phyloP scores from a whole-genome alignment of 805 yeast species.

The Candida methanosorbosa region DNA sequence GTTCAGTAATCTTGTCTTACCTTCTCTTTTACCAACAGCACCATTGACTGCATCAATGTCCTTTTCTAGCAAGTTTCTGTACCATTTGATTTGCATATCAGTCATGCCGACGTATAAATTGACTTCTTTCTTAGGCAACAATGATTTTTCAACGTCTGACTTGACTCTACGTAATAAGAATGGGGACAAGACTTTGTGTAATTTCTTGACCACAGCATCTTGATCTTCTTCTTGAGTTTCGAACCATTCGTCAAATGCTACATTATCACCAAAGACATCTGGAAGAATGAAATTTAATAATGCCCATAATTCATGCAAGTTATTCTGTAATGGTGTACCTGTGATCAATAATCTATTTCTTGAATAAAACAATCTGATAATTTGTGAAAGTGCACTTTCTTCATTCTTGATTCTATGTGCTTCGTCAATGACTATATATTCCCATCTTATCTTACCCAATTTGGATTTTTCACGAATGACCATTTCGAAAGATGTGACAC shows the following conservation, averaged over 20 bases:
- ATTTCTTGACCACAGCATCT: slow-evolving; percentile 77
- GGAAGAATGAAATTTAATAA: slow-evolving; percentile 82
- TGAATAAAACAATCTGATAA: slow-evolving; percentile 81
- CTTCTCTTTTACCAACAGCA: slow-evolving; percentile 87
- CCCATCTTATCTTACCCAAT: slow-evolving; percentile 82
- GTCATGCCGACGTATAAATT: slow-evolving; percentile 92
- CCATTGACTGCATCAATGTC: slow-evolving; percentile 97
- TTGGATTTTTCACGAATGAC: slow-evolving; percentile 81
- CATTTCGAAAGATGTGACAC: slow-evolving; percentile 89
- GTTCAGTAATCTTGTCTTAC: slow-evolving; percentile 81
- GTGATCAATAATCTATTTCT: slow-evolving; percentile 80
- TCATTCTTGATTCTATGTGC: slow-evolving; percentile 97
- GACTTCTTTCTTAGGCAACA: slow-evolving; percentile 83
- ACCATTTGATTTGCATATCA: slow-evolving; percentile 92
- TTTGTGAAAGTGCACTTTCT: slow-evolving; percentile 84
- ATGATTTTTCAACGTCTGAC: slow-evolving; percentile 85
- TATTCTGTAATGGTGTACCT: slow-evolving; percentile 94
- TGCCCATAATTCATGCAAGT: slow-evolving; percentile 95
- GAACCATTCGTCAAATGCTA: slow-evolving; percentile 89
- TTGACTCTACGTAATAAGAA: slow-evolving; percentile 84
- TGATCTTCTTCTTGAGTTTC: slow-evolving; percentile 52
- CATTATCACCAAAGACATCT: slow-evolving; percentile 90
- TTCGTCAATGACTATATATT: slow-evolving; percentile 88
- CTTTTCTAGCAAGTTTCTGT: slow-evolving; percentile 77
- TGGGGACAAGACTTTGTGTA: slow-evolving; percentile 84